A percentile compares a stretch with the other conserved stretches of the same genome.
These are phyloP conservation scores for Angomonas deanei DNA, from an alignment of 208 protist species.

Conservation along the genomic window DNA sequence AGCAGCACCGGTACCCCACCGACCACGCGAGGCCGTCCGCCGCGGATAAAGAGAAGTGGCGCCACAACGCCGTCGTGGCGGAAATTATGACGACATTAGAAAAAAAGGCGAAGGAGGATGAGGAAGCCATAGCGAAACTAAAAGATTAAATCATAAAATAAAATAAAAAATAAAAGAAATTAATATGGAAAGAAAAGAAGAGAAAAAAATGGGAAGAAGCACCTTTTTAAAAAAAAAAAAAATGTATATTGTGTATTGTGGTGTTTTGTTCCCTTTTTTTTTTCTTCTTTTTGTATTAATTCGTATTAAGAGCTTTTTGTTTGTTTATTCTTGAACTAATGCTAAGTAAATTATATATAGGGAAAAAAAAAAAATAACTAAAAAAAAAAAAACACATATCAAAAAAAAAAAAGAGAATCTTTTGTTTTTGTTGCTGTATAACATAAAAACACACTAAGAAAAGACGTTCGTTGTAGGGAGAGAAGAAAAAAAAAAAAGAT, in stretches of 20 bases:
- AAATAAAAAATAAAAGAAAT: background rate
- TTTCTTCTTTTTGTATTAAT: constrained; percentile 9
- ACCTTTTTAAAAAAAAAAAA: background rate
- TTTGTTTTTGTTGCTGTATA: background rate
- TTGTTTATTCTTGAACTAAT: constrained; percentile 1
- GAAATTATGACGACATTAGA: constrained; percentile 19
- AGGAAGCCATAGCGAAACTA: background rate
- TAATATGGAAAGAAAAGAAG: background rate
- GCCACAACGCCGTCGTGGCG: constrained; percentile 37
- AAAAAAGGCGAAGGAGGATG: constrained; percentile 8
- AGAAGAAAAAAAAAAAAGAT: background rate
- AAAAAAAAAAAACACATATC: background rate
- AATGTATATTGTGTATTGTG: background rate
- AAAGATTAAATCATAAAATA: constrained; percentile 2
- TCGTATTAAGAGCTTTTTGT: background rate
- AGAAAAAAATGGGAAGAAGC: background rate
- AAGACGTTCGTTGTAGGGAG: too few species aligned
- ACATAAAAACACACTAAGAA: too few species aligned
- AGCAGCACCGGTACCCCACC: background rate
- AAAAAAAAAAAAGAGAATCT: background rate
- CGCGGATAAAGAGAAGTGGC: constrained; percentile 27
- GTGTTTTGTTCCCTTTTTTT: constrained; percentile 15
- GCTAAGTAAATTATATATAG: constrained; percentile 1
- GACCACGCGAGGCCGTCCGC: background rate
- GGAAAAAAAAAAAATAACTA: constrained; percentile 1